phyloP scores from a whole-genome alignment of 768 basidiomycete genomes.

The Psilocybe tampanensis region DNA sequence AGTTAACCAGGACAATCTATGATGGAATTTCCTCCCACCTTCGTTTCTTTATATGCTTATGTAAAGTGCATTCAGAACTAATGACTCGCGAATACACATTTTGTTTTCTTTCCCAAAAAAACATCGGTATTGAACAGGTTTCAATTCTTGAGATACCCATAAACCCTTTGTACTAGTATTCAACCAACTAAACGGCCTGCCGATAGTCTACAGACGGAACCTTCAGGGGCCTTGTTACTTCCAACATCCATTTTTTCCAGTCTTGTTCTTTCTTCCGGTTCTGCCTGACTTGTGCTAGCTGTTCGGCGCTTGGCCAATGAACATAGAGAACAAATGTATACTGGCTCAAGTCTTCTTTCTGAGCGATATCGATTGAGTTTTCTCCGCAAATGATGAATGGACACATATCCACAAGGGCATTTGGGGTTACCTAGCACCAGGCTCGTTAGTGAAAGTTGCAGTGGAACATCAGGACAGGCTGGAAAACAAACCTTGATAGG shows the following conservation, averaged over 20 bases:
- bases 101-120: neutral
- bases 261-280: slow-evolving; percentile 33
- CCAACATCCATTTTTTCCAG: slow-evolving; percentile 45
- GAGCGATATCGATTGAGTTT: slow-evolving; percentile 46
- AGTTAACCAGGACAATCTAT: slow-evolving; percentile 18
- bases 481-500: slow-evolving; percentile 35
- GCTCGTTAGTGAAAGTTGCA: neutral
- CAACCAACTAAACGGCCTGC: neutral
- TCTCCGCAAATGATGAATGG: slow-evolving; percentile 40
- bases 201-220: neutral
- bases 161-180: neutral
- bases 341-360: slow-evolving; percentile 43
- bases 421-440: slow-evolving; percentile 38
- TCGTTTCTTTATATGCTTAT: slow-evolving; percentile 13
- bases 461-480: too few relatives aligned
- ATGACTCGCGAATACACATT: neutral
- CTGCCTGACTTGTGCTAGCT: slow-evolving; percentile 38
- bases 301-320: slow-evolving; percentile 50
- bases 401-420: slow-evolving; percentile 55
- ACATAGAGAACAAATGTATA: slow-evolving; percentile 49
- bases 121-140: neutral
- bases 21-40: slow-evolving; percentile 13
- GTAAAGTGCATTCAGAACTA: slow-evolving; percentile 11
- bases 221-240: slow-evolving; percentile 33
- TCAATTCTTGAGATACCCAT: neutral